Evolutionary conservation across 1,284 basidiomycete species (phyloP), one percentile per base, ranked within the genome.

Genomic region (Cryptococcus sp.): DNA sequence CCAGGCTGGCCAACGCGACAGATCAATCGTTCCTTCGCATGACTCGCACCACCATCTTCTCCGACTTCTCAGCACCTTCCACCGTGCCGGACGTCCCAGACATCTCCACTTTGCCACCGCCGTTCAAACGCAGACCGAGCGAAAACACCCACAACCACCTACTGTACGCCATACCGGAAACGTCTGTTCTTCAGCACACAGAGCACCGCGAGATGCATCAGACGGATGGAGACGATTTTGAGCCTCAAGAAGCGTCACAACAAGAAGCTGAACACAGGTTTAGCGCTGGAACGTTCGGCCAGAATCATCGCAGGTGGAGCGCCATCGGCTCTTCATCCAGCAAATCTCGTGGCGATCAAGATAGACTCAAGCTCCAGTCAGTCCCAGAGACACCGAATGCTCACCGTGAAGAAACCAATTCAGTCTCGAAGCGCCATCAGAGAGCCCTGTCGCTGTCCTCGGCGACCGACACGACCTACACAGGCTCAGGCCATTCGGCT

Each of bases 51-150:
- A 62, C 60, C 17, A 51, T 59, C 8, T 62, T 56, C 47, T 62
- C 60, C 8, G 60, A 62, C 54, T 62, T 59, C 22, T 59, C 56
- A 13, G 60, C 60, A 27, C 56, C 53, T 3, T 57, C 56, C 6
- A 62, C 60, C 1, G 47, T 62, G 15, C 60, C 60, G 5, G 60
- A 62, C 23, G 47, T 62, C 11, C 50, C 45, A 16, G 60, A 62
- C 49, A 42, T 51, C 5, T 42, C 48, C 15, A 38, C 50, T 15
- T 22, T 62, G 38, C 60, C 60, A 8, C 40, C 50, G 11, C 49
- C 57, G 1, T 62, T 62, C 50, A 56, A 55, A n/a, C 40, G 57
- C n/a, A 31, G n/a, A 15, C 23, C 10, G 39, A 22, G 15, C 20
- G 20, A 20, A 13, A 20, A 49, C 10, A 56, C 42, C 20, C 39